phyloP scores from a whole-genome alignment of 495 filamentous ascomycete species.

The Aspergillus wentii region DNA sequence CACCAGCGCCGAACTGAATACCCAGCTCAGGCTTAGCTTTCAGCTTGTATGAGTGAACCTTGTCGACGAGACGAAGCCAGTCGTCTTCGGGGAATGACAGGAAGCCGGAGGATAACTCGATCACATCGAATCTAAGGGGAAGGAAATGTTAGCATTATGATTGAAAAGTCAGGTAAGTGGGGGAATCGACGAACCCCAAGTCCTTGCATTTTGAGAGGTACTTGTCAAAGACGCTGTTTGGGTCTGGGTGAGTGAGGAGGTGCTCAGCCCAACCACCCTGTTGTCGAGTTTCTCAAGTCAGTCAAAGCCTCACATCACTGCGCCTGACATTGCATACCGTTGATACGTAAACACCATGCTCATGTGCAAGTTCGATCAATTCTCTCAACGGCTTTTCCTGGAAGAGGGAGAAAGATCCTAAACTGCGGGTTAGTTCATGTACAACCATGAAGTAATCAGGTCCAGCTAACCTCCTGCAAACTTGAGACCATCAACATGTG shows the following conservation, averaged over 20 bases:
- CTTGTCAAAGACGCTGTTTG: slow-evolving; percentile 39
- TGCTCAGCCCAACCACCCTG: slow-evolving; percentile 54
- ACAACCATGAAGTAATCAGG: background rate
- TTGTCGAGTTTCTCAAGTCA: too few relatives aligned
- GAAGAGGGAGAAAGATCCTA: slow-evolving; percentile 50
- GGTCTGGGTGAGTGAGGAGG: slow-evolving; percentile 44
- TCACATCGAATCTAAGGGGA: slow-evolving; percentile 52
- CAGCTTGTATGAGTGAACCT: slow-evolving; percentile 45
- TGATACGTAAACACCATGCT: slow-evolving; percentile 49
- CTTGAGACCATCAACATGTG: slow-evolving; percentile 52
- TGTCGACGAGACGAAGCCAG: slow-evolving; percentile 52
- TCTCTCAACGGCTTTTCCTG: slow-evolving; percentile 42
- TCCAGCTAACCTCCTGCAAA: slow-evolving; percentile 45
- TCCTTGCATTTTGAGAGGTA: slow-evolving; percentile 49
- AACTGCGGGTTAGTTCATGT: background rate
- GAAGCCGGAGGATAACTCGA: slow-evolving; percentile 52
- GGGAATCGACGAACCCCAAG: slow-evolving; percentile 28
- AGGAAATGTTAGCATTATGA: background rate
- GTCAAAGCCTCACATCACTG: too few relatives aligned
- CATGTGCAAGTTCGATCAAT: slow-evolving; percentile 49
- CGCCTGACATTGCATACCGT: too few relatives aligned
- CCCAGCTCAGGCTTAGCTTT: slow-evolving; percentile 57
- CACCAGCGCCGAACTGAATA: slow-evolving; percentile 57
- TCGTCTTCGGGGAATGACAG: slow-evolving; percentile 50
- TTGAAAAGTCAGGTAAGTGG: background rate